A percentile compares a stretch with the other conserved stretches of the same genome.
These are phyloP conservation scores for Colletotrichum liriopes DNA, from an alignment of 2,329 filamentous ascomycete species.

Conservation along the genomic window DNA sequence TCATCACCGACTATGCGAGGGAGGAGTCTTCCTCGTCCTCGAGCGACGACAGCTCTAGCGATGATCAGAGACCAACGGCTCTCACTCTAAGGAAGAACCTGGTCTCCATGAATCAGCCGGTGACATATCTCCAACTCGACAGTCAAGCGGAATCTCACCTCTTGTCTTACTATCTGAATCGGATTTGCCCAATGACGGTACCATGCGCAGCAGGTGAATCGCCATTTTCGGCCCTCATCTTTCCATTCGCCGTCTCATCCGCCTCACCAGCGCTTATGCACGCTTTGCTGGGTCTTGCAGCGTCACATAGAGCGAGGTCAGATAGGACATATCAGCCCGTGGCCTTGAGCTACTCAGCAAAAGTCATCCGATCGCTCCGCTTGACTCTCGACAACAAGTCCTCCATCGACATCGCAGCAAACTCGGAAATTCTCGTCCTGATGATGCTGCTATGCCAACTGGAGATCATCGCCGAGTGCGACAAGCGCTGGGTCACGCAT, in stretches of 20 bases:
- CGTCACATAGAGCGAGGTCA: slow-evolving; percentile 40
- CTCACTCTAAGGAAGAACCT: slow-evolving; percentile 29
- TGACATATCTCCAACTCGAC: slow-evolving; percentile 32
- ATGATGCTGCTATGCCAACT: slow-evolving; percentile 44
- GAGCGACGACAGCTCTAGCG: slow-evolving; percentile 25
- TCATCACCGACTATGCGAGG: slow-evolving; percentile 21
- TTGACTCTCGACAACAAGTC: slow-evolving; percentile 26
- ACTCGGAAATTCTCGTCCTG: slow-evolving; percentile 41
- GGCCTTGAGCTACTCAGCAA: slow-evolving; percentile 41
- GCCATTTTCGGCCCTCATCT: slow-evolving; percentile 40
- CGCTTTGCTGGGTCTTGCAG: slow-evolving; percentile 42
- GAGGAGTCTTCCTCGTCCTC: slow-evolving; percentile 26
- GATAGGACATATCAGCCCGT: slow-evolving; percentile 30
- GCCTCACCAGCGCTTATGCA: slow-evolving; percentile 42
- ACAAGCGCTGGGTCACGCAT: slow-evolving; percentile 60
- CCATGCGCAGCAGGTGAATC: slow-evolving; percentile 37
- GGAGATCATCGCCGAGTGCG: slow-evolving; percentile 52
- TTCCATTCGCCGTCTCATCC: slow-evolving; percentile 42
- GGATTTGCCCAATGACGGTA: slow-evolving; percentile 42
- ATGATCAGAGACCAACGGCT: slow-evolving; percentile 20
- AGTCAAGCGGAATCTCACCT: slow-evolving; percentile 32
- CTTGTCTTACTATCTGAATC: slow-evolving; percentile 40
- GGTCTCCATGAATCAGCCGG: slow-evolving; percentile 15
- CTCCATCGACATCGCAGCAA: slow-evolving; percentile 31
- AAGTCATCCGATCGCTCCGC: slow-evolving; percentile 41